A percentile compares a stretch with the other conserved stretches of the same genome.
phyloP scores from a whole-genome alignment of 1,284 basidiomycete genomes.

The Moesziomyces sp. region DNA sequence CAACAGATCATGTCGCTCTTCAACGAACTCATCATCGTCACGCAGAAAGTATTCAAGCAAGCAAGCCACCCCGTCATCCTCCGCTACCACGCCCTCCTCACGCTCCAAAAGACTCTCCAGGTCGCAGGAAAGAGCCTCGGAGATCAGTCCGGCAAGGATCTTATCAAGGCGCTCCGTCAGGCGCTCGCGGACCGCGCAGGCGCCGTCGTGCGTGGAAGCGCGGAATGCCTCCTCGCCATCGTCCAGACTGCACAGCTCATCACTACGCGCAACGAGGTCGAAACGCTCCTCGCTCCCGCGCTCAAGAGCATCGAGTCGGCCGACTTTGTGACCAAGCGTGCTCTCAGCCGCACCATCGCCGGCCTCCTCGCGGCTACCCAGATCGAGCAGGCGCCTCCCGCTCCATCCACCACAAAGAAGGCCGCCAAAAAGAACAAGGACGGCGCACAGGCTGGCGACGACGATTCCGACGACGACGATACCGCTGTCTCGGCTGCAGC shows the following conservation, averaged over 20 bases:
- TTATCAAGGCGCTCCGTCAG: constrained; percentile 82
- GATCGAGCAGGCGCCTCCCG: constrained; percentile 73
- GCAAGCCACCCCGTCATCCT: constrained; percentile 73
- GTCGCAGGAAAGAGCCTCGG: constrained; percentile 85
- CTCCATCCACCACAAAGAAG: constrained; percentile 55
- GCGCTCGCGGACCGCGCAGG: constrained; percentile 84
- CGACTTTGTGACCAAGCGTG: constrained; percentile 84
- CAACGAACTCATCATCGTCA: constrained; percentile 75
- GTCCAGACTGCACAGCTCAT: constrained; percentile 62
- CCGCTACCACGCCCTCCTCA: constrained; percentile 81
- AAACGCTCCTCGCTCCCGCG: constrained; percentile 77
- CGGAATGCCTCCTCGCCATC: constrained; percentile 71
- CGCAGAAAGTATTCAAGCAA: constrained; percentile 46
- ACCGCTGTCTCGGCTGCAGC: constrained; percentile 44
- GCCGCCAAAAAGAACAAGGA: constrained; percentile 73
- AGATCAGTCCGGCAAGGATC: constrained; percentile 82
- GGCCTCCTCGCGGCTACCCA: constrained; percentile 88
- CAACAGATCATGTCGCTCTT: constrained; percentile 92
- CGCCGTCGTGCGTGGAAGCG: constrained; percentile 84
- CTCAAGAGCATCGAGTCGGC: constrained; percentile 79
- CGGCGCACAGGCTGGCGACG: constrained; percentile 18
- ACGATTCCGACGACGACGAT: constrained; percentile 72
- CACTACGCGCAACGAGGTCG: constrained; percentile 76
- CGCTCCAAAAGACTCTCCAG: constrained; percentile 79
- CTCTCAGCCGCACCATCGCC: constrained; percentile 82